A percentile compares a stretch with the other conserved stretches of the same genome.
Conservation (phyloP, 768 basidiomycete species). For the Collybia nuda region DNA sequence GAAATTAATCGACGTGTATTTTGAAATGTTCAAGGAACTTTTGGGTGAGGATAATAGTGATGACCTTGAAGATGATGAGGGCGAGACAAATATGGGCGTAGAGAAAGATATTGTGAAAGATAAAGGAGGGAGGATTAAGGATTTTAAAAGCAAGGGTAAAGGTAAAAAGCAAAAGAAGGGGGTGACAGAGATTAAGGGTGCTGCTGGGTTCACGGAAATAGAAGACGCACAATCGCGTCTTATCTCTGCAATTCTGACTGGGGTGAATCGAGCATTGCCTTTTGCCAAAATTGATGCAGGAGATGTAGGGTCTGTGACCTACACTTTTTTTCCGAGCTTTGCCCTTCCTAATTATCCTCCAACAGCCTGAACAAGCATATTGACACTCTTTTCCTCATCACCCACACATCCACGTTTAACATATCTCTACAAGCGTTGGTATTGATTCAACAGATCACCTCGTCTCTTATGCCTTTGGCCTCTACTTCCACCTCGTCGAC, state of each 20-base stretch:
- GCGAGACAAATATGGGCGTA: constrained; percentile 24
- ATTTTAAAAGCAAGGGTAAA: constrained; percentile 31
- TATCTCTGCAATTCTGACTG: constrained; percentile 88
- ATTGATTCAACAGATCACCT: constrained; percentile 81
- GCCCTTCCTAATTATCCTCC: neutral
- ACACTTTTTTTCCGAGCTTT: neutral
- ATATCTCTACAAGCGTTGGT: constrained; percentile 91
- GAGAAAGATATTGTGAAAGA: constrained; percentile 29
- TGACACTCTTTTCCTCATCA: constrained; percentile 91
- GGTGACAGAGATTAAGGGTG: constrained; percentile 43
- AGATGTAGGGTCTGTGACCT: constrained; percentile 53
- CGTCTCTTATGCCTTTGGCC: constrained; percentile 43
- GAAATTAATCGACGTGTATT: constrained; percentile 86
- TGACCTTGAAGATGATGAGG: constrained; percentile 26
- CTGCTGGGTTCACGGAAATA: constrained; percentile 69
- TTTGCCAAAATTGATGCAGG: constrained; percentile 81
- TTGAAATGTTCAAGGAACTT: constrained; percentile 89
- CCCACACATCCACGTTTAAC: constrained; percentile 95
- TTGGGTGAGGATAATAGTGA: constrained; percentile 56
- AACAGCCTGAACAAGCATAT: constrained; percentile 81
- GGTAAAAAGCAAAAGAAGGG: constrained; percentile 37
- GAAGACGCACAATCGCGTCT: constrained; percentile 81
- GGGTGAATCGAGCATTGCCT: constrained; percentile 92
- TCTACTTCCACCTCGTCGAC: constrained; percentile 30
- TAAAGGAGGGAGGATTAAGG: constrained; percentile 10